Base-by-base conservation (phyloP, 768 basidiomycete species). In the Phylloporus sp. region DNA sequence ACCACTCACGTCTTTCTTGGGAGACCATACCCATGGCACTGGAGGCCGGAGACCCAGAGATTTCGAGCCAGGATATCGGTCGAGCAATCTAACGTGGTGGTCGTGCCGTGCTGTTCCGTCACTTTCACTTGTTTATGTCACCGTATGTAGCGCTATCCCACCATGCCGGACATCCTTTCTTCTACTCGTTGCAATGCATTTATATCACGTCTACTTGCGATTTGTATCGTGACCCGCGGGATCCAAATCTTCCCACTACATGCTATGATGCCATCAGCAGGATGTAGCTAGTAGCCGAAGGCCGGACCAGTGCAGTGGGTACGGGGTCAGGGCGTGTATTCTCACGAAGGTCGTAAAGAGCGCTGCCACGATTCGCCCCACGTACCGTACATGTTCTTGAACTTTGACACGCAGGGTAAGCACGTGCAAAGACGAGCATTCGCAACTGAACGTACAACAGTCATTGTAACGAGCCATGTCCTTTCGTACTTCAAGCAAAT, bases 291-390 rank as follows among this genome's bases (percentile, higher is more conserved):
- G n/a, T n/a, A n/a, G n/a, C n/a, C n/a, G n/a, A n/a, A n/a, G n/a
- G n/a, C n/a, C n/a, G n/a, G n/a, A n/a, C n/a, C n/a, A n/a, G n/a
- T n/a, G n/a, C n/a, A n/a, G n/a, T n/a, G n/a, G n/a, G 3, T 29
- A 42, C 39, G 48, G 48, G 34, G 24, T 43, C 52, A 52, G 18
- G 37, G 20, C 14, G n/a, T 14, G 31, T 35, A 39, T 59, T 59
- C 58, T 58, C 58, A 61, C 59, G 59, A 44, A 46, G 32, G 33
- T 42, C 31, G n/a, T n/a, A n/a, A n/a, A n/a, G n/a, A n/a, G n/a
- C n/a, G n/a, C n/a, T n/a, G n/a, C n/a, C n/a, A n/a, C n/a, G n/a
- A n/a, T n/a, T n/a, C n/a, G n/a, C n/a, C n/a, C n/a, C n/a, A n/a
- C n/a, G n/a, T n/a, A n/a, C n/a, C n/a, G n/a, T n/a, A n/a, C n/a